Evolutionary conservation across 768 basidiomycete genomes (phyloP), one percentile per base, ranked within the genome.

Genomic region (Leucogyrophana mollusca): DNA sequence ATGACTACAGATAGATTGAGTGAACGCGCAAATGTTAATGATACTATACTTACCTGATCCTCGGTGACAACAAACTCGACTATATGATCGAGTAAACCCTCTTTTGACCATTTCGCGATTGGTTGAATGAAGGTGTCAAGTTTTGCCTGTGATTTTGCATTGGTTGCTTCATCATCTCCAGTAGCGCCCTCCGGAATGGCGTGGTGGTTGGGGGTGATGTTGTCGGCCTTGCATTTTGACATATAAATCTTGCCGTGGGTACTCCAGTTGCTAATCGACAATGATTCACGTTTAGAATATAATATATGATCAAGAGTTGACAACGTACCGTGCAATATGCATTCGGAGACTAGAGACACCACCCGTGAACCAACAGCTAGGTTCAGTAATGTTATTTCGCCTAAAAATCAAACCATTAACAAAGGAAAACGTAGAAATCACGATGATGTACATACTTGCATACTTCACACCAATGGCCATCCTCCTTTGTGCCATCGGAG

Each of bases 161-260:
- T 42, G 17, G 16, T 21, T 23, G 41, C 41, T 32, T 32, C 27
- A 1, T 40, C 7, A 0, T 25, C 25, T 42, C 20, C 41, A 18
- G 22, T 42, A 24, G 32, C 41, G 32, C 32, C 32, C 17, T 27
- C 7, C n/a, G 41, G 41, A 30, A 42, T 30, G 27, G 41, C 27
- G 2, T 32, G 3, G 25, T 42, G 17, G 3, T 42, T 25, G 25
- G 32, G 25, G 25, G 32, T 18, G 25, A 42, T 32, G 7, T 25
- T 32, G 22, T 23, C 32, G 18, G 25, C 41, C 25, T 42, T 9
- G 17, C 41, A 30, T 45, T 43, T n/a, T 45, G 22, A 9, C 32
- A 43, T 4, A 49, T 32, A 33, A 49, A n/a, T n/a, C 23, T 14
- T 30, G 7, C 47, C 47, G 21, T 49, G 47, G 7, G 47, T 43